Conservation (phyloP, 257 asterid genomes). For the Handroanthus guayacan region DNA sequence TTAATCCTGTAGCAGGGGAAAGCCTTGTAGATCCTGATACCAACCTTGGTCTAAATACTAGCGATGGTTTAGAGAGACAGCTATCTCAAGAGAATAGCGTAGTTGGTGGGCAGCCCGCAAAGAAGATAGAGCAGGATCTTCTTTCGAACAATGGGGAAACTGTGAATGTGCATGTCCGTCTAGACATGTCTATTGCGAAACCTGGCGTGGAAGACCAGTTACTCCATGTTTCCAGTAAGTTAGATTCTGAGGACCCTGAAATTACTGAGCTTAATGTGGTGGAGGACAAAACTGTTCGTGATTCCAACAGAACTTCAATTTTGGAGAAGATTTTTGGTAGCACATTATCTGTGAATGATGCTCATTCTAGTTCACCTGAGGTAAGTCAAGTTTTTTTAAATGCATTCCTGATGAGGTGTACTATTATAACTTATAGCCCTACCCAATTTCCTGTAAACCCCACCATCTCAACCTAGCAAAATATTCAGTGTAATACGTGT, state of each 20-base stretch:
- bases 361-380: constrained; percentile 51
- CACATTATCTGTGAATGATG: constrained; percentile 50
- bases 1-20: constrained; percentile 51
- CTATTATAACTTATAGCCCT: not conserved
- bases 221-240: constrained; percentile 42
- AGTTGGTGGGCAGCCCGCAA: constrained; percentile 48
- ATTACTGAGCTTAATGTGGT: constrained; percentile 45
- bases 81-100: constrained; percentile 44
- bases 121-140: constrained; percentile 41
- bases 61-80: constrained; percentile 44
- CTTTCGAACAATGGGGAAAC: constrained; percentile 49
- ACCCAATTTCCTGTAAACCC: constrained; percentile 6
- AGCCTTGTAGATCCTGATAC: constrained; percentile 41
- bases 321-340: constrained; percentile 70
- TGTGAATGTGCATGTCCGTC: constrained; percentile 41
- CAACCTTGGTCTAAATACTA: constrained; percentile 46
- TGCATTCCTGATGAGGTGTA: constrained; percentile 27
- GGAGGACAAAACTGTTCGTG: constrained; percentile 47
- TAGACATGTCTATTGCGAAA: constrained; percentile 46
- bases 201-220: constrained; percentile 49
- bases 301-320: constrained; percentile 53
- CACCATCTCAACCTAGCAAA: not conserved
- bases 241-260: constrained; percentile 48
- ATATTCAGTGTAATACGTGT: not conserved
- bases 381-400: constrained; percentile 40